Evolutionary conservation across 2,329 filamentous ascomycete genomes (phyloP).

Genomic region (Neurospora sp.): DNA sequence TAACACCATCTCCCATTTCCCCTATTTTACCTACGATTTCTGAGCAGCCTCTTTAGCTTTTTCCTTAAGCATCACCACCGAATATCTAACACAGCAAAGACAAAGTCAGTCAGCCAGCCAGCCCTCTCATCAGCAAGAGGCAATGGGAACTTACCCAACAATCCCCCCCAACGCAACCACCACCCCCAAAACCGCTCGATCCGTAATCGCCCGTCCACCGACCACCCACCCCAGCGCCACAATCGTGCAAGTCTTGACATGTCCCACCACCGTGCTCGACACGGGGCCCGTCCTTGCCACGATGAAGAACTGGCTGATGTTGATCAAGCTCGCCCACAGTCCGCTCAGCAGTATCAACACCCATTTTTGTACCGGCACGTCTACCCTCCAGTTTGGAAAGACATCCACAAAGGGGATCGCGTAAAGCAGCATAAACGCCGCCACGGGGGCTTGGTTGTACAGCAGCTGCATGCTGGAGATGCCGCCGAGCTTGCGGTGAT

Average conservation of each 20-base stretch:
- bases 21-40: not conserved
- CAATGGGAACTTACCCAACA: constrained; percentile 30
- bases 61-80: constrained; percentile 22
- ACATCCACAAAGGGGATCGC: constrained; percentile 56
- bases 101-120: not conserved
- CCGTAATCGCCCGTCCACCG: constrained; percentile 44
- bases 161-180: constrained; percentile 47
- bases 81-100: constrained; percentile 12
- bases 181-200: constrained; percentile 45
- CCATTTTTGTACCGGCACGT: constrained; percentile 25
- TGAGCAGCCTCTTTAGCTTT: constrained; percentile 9
- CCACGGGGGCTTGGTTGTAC: constrained; percentile 56
- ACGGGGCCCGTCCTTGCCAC: constrained; percentile 52
- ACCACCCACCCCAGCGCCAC: constrained; percentile 52
- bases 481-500: constrained; percentile 49
- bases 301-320: constrained; percentile 54
- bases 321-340: constrained; percentile 53
- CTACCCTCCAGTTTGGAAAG: constrained; percentile 37
- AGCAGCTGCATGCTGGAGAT: constrained; percentile 61
- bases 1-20: not conserved
- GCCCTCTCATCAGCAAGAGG: not conserved
- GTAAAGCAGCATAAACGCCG: constrained; percentile 52
- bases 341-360: constrained; percentile 52
- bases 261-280: constrained; percentile 55
- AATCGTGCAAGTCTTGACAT: constrained; percentile 56